Base-by-base conservation (phyloP, 2,329 filamentous ascomycete genomes). In the Phaeophleospora eucalypticola region DNA sequence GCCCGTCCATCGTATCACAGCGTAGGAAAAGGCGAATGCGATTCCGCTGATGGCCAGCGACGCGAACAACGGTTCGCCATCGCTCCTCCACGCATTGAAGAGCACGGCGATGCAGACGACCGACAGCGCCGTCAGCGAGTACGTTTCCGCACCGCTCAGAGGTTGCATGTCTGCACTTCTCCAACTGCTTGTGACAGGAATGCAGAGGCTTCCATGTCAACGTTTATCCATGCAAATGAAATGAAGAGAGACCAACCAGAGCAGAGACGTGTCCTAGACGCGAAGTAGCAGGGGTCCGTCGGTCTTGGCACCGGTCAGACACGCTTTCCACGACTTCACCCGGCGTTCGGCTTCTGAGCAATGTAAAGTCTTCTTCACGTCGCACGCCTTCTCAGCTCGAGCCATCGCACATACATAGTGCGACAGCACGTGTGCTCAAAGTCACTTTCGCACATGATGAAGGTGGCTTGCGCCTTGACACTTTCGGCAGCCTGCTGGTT, bases 1-100 rank as follows among this genome's bases (percentile, higher is more conserved):
- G 1, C 91, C 91, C 4, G 96, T 84, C 91, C 91, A 97, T 73
- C 86, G 78, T 68, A 97, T 91, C 72, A 96, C 81, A 61, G 87
- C 82, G 68, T 87, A 97, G 51, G 83, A 83, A 39, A 85, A 81
- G 3, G 84, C 77, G 66, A 95, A 98, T 29, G 87, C 89, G 56
- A 95, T 75, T 17, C 85, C 81, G 62, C 88, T 93, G 60, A 97
- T 85, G 14, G 90, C 88, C 46, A 95, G 74, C 1, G 89, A 95
- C 8, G 89, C 91, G 57, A 94, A 77, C 59, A 98, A 79, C 32
- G 93, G 91, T 59, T 93, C 89, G 56, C 89, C 90, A 68, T 95
- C 86, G 58, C 82, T 87, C 49, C 83, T 80, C 63, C 96, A 85
- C 33, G 89, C 88, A 66, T 91, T 91, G 53, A 79, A 75, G 54